Percentiles rank a stretch among this genome's conserved stretches.
Evolutionary conservation across 352 stramenopile species (phyloP).

Genomic region (Globisporangium abappressorium): DNA sequence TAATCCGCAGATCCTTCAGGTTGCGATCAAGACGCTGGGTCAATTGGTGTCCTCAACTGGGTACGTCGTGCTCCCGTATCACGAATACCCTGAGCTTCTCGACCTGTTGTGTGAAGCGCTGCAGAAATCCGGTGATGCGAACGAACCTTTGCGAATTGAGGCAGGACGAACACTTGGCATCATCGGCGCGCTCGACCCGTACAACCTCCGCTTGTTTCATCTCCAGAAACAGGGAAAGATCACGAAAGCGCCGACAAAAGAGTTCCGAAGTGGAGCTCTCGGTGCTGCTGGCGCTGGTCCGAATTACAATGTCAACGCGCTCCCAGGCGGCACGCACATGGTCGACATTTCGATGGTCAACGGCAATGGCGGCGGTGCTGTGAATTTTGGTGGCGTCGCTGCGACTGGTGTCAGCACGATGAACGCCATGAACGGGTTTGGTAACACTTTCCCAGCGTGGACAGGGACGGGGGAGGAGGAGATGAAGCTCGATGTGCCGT

Average conservation of each 20-base stretch:
- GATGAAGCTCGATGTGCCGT: constrained; percentile 36
- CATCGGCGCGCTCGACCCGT: constrained; percentile 79
- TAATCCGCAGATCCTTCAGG: constrained; percentile 82
- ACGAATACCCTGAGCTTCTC: constrained; percentile 82
- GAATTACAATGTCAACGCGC: constrained; percentile 14
- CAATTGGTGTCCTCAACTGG: constrained; percentile 81
- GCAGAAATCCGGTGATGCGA: constrained; percentile 78
- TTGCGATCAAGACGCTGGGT: constrained; percentile 83
- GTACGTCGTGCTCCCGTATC: constrained; percentile 81
- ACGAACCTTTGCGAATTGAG: constrained; percentile 75
- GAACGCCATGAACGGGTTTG: constrained; percentile 15
- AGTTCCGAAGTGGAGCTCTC: constrained; percentile 52
- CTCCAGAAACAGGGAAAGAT: constrained; percentile 78
- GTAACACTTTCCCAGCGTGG: constrained; percentile 17
- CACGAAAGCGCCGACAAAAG: constrained; percentile 63
- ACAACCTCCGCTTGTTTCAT: constrained; percentile 83
- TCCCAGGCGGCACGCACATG: constrained; percentile 16
- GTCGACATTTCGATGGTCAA: constrained; percentile 22
- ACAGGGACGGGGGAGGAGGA: constrained; percentile 39
- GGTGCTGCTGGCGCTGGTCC: constrained; percentile 32
- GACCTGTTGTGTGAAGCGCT: constrained; percentile 74
- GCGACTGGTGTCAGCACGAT: constrained; percentile 29
- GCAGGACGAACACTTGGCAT: constrained; percentile 77
- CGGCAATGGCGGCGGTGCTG: constrained; percentile 17
- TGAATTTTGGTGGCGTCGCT: constrained; percentile 21